Evolutionary conservation across 1,139 yeast species (phyloP).

Genomic region (Kodamaea ohmeri): DNA sequence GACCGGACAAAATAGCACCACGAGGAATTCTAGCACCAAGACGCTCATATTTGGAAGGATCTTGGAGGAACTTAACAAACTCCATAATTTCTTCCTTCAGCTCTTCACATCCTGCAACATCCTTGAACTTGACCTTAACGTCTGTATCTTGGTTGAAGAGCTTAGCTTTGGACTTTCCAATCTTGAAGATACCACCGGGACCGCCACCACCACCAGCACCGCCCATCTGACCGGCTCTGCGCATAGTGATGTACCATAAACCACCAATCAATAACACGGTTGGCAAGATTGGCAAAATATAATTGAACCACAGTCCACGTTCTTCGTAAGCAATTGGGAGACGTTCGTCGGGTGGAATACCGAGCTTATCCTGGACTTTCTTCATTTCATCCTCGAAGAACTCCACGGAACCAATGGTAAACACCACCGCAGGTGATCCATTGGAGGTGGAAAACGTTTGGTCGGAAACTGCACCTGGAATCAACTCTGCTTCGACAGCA

Average conservation of each 20-base stretch:
- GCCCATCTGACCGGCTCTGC: constrained; percentile 49
- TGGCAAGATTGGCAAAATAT: constrained; percentile 62
- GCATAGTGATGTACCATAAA: constrained; percentile 63
- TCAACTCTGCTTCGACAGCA: constrained; percentile 71
- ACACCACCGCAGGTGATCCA: constrained; percentile 49
- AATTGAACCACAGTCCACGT: constrained; percentile 55
- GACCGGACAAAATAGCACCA: constrained; percentile 80
- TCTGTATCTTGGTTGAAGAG: constrained; percentile 69
- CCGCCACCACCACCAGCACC: constrained; percentile 45
- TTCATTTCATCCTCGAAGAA: constrained; percentile 68
- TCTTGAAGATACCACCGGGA: constrained; percentile 59
- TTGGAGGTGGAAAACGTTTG: constrained; percentile 36
- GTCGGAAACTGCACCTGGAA: constrained; percentile 53
- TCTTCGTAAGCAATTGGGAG: constrained; percentile 65
- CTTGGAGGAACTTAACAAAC: constrained; percentile 73
- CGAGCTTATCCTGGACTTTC: constrained; percentile 57
- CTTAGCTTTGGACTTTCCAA: constrained; percentile 69
- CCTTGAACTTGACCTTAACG: constrained; percentile 69
- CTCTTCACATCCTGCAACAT: constrained; percentile 82
- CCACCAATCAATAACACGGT: constrained; percentile 71
- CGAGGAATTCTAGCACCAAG: constrained; percentile 82
- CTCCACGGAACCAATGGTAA: constrained; percentile 73
- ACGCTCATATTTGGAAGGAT: constrained; percentile 69
- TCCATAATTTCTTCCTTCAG: constrained; percentile 85
- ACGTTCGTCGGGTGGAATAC: constrained; percentile 57